phyloP scores from a whole-genome alignment of 2,329 filamentous ascomycete genomes.

The Gyromitra esculenta region DNA sequence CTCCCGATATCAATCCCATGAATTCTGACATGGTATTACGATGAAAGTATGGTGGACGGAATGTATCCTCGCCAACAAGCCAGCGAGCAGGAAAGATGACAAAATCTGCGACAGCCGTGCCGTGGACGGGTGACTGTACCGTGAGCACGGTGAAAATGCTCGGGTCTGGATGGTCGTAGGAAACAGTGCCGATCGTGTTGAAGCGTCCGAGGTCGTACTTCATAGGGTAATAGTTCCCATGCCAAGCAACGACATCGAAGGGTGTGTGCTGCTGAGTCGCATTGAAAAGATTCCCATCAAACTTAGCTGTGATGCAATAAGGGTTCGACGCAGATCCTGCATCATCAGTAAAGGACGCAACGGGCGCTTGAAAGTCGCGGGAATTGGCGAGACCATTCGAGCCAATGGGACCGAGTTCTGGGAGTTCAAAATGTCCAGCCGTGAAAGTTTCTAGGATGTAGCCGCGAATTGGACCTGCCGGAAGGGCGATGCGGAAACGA shows the following conservation, averaged over 20 bases:
- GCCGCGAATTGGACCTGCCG: slow-evolving; percentile 69
- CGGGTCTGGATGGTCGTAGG: slow-evolving; percentile 80
- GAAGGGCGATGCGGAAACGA: slow-evolving; percentile 76
- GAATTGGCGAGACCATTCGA: slow-evolving; percentile 78
- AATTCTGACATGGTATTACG: slow-evolving; percentile 74
- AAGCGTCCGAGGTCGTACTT: slow-evolving; percentile 84
- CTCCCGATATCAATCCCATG: slow-evolving; percentile 71
- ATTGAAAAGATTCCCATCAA: slow-evolving; percentile 73
- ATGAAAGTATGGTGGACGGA: slow-evolving; percentile 72
- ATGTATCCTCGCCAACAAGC: slow-evolving; percentile 70
- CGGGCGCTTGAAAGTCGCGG: slow-evolving; percentile 69
- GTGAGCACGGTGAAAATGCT: slow-evolving; percentile 77
- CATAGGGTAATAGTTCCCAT: slow-evolving; percentile 81
- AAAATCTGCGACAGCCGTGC: slow-evolving; percentile 73
- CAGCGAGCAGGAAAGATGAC: slow-evolving; percentile 73
- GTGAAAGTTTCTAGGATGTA: slow-evolving; percentile 78
- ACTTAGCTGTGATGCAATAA: slow-evolving; percentile 70
- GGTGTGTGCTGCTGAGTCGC: slow-evolving; percentile 75
- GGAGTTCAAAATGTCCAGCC: slow-evolving; percentile 75
- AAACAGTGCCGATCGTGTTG: slow-evolving; percentile 77
- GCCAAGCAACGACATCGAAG: slow-evolving; percentile 83
- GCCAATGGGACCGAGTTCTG: slow-evolving; percentile 77
- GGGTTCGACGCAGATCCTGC: slow-evolving; percentile 17
- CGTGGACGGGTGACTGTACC: slow-evolving; percentile 65
- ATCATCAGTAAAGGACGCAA: slow-evolving; percentile 45